phyloP scores from a whole-genome alignment of 805 yeast genomes.

The Yarrowia sp. region DNA sequence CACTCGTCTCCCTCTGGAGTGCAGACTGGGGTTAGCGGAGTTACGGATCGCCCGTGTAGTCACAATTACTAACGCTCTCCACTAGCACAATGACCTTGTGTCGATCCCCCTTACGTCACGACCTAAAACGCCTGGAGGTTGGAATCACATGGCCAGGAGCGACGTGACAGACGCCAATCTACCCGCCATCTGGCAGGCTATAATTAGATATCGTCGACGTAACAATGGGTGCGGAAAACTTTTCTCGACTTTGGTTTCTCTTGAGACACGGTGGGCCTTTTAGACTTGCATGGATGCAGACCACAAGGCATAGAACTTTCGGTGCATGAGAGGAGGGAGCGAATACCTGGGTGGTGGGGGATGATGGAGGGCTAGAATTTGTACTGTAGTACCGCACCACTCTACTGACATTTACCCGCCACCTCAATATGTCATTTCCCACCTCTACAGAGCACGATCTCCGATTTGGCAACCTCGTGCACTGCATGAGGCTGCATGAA shows the following conservation, averaged over 20 bases:
- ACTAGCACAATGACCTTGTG: too few relatives aligned
- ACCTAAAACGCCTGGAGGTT: background rate
- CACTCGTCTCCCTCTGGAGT: too few relatives aligned
- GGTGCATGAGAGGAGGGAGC: background rate
- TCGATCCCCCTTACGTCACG: background rate
- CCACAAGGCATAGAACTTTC: slow-evolving; percentile 1
- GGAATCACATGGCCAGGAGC: slow-evolving; percentile 6
- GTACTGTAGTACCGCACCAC: too few relatives aligned
- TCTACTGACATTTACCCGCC: too few relatives aligned
- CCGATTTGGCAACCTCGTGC: background rate
- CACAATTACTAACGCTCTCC: background rate
- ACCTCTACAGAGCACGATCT: background rate
- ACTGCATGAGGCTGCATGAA: slow-evolving; percentile 3
- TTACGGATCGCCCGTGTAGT: background rate
- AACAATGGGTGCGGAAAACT: slow-evolving; percentile 2
- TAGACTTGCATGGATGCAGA: slow-evolving; percentile 9
- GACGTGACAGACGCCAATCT: background rate
- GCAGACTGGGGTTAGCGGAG: too few relatives aligned
- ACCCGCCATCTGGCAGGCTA: slow-evolving; percentile 19
- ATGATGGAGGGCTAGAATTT: too few relatives aligned
- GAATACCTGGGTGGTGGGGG: background rate
- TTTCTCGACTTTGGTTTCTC: background rate
- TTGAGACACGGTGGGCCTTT: slow-evolving; percentile 27
- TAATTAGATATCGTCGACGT: slow-evolving; percentile 1
- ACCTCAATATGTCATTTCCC: too few relatives aligned